Conservation (phyloP, 306 rosid species). For the Vicia villosa region DNA sequence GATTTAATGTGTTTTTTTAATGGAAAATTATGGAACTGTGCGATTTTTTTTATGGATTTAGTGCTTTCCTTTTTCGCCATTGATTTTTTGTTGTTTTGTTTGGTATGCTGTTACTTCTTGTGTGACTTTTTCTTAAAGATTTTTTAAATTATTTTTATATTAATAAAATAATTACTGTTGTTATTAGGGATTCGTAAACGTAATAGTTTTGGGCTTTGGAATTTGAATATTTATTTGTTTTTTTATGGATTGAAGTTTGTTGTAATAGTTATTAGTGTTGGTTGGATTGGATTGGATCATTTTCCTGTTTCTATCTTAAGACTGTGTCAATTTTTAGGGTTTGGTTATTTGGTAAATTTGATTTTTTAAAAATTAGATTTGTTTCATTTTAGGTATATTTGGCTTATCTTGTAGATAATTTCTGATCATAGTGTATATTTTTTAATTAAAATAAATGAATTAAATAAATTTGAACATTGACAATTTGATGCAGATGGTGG, state of each 20-base stretch:
- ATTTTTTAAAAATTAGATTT: not conserved
- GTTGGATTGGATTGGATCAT: constrained; percentile 22
- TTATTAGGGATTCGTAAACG: not conserved
- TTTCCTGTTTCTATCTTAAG: not conserved
- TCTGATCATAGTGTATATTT: not conserved
- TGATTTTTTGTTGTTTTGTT: constrained; percentile 2
- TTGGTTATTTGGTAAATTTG: constrained; percentile 1
- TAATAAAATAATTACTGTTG: constrained; percentile 1
- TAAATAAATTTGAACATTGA: not conserved
- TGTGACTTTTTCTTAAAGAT: not conserved
- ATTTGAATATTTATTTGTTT: constrained; percentile 9
- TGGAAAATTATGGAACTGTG: not conserved
- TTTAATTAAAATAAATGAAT: not conserved
- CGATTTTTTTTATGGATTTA: not conserved
- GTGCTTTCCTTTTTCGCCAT: constrained; percentile 21
- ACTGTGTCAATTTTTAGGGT: constrained; percentile 32
- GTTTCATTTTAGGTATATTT: not conserved
- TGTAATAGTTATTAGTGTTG: not conserved
- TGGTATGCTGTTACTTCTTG: not conserved
- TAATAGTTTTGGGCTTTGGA: not conserved
- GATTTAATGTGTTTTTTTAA: not conserved
- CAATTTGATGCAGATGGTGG: constrained; percentile 69
- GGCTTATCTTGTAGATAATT: not conserved
- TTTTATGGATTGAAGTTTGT: constrained; percentile 6
- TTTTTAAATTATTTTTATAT: not conserved